A percentile compares a stretch with the other conserved stretches of the same genome.
Evolutionary conservation across 2,329 filamentous ascomycete genomes (phyloP).

Genomic region (Thyridium curvatum): DNA sequence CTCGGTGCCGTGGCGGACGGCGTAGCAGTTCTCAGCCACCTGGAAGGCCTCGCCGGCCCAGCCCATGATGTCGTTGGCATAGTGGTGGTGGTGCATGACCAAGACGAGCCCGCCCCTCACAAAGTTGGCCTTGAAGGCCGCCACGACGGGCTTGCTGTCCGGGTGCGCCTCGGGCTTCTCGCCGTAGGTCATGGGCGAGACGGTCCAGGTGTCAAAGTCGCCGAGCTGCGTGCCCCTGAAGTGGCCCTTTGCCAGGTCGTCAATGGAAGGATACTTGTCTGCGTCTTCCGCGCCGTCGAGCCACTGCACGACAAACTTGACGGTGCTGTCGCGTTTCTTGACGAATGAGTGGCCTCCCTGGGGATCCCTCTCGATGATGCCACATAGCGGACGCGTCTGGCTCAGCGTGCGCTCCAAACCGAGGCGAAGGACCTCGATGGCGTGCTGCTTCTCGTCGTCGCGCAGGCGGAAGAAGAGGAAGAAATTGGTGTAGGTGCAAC

Average conservation of each 20-base stretch:
- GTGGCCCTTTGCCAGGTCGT: slow-evolving; percentile 13
- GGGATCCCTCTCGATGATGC: slow-evolving; percentile 28
- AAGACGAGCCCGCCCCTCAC: slow-evolving; percentile 19
- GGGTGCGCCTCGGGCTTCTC: slow-evolving; percentile 28
- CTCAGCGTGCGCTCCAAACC: slow-evolving; percentile 17
- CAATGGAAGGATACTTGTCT: slow-evolving; percentile 11
- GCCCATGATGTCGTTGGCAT: slow-evolving; percentile 32
- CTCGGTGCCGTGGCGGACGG: slow-evolving; percentile 15
- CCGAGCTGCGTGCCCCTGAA: slow-evolving; percentile 13
- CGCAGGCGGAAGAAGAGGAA: slow-evolving; percentile 29
- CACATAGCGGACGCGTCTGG: slow-evolving; percentile 23
- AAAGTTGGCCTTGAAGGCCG: slow-evolving; percentile 18
- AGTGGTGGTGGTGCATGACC: slow-evolving; percentile 20
- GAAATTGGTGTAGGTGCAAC: slow-evolving; percentile 28
- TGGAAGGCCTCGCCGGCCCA: slow-evolving; percentile 28
- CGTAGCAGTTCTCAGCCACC: slow-evolving; percentile 33
- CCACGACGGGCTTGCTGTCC: slow-evolving; percentile 18
- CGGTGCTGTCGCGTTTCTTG: slow-evolving; percentile 18
- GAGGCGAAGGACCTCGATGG: slow-evolving; percentile 11
- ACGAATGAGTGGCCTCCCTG: slow-evolving; percentile 23
- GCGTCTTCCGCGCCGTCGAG: slow-evolving; percentile 13
- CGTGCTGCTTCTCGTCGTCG: slow-evolving; percentile 19
- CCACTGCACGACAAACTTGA: slow-evolving; percentile 19
- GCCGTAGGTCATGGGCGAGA: slow-evolving; percentile 10
- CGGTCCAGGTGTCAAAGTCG: slow-evolving; percentile 6